These are phyloP conservation scores for Solanum hybrid DNA, from an alignment of 305 asterid genomes.

Conservation along the genomic window DNA sequence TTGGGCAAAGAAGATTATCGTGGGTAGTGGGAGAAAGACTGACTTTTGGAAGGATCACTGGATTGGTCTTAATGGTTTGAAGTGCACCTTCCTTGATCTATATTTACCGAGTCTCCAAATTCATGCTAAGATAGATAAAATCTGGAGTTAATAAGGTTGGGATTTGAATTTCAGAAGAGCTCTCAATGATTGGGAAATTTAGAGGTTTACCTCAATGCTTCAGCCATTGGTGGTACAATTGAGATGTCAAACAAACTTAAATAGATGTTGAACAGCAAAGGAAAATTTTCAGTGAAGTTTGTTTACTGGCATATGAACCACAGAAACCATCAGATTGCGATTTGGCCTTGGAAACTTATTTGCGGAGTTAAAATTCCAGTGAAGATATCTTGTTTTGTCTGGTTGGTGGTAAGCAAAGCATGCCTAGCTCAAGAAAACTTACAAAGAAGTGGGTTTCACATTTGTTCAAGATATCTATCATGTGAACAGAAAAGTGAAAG, in stretches of 20 bases:
- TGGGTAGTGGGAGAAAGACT: not conserved
- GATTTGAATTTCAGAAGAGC: not conserved
- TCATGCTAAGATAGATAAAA: not conserved
- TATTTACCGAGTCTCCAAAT: not conserved
- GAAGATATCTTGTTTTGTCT: not conserved
- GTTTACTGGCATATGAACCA: not conserved
- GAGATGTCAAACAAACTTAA: not conserved
- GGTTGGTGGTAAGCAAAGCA: not conserved
- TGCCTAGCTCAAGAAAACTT: not conserved
- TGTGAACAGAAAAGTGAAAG: not conserved
- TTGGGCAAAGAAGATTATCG: not conserved
- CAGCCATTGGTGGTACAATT: not conserved
- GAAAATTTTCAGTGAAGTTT: not conserved
- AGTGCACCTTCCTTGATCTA: not conserved
- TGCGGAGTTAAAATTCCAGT: not conserved
- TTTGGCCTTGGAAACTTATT: not conserved
- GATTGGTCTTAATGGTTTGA: not conserved
- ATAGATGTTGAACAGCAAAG: not conserved
- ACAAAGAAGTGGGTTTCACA: not conserved
- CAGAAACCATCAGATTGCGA: not conserved
- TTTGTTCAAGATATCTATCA: not conserved
- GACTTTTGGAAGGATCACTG: not conserved
- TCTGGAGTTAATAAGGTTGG: not conserved
- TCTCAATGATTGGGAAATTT: not conserved
- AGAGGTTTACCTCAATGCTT: not conserved